Evolutionary conservation across 108 stramenopile species (phyloP).

Genomic region (Chaetoceros muelleri): DNA sequence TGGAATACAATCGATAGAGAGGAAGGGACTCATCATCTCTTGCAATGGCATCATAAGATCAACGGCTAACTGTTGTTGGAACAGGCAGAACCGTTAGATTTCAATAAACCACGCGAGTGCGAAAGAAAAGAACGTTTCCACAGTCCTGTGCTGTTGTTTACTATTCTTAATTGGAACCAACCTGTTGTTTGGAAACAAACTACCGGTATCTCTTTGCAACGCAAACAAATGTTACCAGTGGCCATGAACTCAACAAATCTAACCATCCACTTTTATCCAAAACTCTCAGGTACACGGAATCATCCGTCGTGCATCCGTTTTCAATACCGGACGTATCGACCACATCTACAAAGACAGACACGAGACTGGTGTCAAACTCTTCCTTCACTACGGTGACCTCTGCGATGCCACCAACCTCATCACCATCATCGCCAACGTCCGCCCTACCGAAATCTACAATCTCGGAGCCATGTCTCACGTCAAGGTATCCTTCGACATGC

Average conservation of each 20-base stretch:
- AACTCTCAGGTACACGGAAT: constrained; percentile 88
- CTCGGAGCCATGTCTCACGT: constrained; percentile 99
- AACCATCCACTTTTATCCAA: constrained; percentile 1
- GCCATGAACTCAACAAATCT: background rate
- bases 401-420: constrained; percentile 97
- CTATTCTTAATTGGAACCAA: background rate
- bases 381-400: constrained; percentile 98
- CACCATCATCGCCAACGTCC: constrained; percentile 74
- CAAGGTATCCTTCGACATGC: constrained; percentile 99
- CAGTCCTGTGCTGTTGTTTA: background rate
- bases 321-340: constrained; percentile 99
- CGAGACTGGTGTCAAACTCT: constrained; percentile 89
- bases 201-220: background rate
- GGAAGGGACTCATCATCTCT: no score
- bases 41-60: no score
- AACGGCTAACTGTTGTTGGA: no score
- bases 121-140: background rate
- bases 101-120: background rate
- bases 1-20: no score
- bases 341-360: constrained; percentile 97
- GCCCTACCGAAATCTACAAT: constrained; percentile 97
- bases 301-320: constrained; percentile 95
- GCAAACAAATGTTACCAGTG: background rate
- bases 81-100: background rate
- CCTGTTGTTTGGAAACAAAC: background rate